phyloP scores from a whole-genome alignment of 2,329 filamentous ascomycete species.

The Paradendryphiella salina region DNA sequence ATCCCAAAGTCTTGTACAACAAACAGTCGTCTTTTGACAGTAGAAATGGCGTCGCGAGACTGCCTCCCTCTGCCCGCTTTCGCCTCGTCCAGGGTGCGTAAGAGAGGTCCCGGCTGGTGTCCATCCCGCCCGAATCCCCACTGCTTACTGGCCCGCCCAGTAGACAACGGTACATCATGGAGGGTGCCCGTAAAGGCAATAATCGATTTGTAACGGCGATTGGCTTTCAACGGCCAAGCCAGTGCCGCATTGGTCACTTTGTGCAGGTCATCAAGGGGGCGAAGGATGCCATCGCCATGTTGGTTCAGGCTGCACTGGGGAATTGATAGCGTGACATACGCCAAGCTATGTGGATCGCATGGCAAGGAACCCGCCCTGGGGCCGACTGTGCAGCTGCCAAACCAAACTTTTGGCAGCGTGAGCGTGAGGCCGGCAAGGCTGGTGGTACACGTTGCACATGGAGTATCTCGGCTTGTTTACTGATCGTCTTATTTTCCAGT shows the following conservation, averaged over 20 bases:
- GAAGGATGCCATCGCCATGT: conserved; percentile 3
- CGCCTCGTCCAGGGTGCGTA: background rate
- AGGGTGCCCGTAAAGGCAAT: conserved; percentile 31
- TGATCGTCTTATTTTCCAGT: too few relatives aligned
- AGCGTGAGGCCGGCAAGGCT: background rate
- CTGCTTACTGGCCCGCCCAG: conserved; percentile 9
- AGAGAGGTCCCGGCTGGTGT: background rate
- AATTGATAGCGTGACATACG: conserved; percentile 11
- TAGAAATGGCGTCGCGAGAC: too few relatives aligned
- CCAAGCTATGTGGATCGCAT: conserved; percentile 2
- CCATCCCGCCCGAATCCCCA: background rate
- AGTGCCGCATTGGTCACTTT: conserved; percentile 25
- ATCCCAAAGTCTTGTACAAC: background rate
- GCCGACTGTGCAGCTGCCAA: background rate
- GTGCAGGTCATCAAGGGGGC: background rate
- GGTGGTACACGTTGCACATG: too few relatives aligned
- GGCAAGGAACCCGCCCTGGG: conserved; percentile 2
- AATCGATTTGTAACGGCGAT: conserved; percentile 34
- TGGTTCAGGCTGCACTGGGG: background rate
- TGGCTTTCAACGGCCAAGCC: conserved; percentile 13
- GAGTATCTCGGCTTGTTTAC: too few relatives aligned
- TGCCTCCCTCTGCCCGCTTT: background rate
- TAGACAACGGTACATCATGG: conserved; percentile 34
- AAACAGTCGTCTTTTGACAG: background rate
- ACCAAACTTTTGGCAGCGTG: background rate